These are phyloP conservation scores for Castanea mollissima DNA, from an alignment of 306 rosid species.

Conservation along the genomic window DNA sequence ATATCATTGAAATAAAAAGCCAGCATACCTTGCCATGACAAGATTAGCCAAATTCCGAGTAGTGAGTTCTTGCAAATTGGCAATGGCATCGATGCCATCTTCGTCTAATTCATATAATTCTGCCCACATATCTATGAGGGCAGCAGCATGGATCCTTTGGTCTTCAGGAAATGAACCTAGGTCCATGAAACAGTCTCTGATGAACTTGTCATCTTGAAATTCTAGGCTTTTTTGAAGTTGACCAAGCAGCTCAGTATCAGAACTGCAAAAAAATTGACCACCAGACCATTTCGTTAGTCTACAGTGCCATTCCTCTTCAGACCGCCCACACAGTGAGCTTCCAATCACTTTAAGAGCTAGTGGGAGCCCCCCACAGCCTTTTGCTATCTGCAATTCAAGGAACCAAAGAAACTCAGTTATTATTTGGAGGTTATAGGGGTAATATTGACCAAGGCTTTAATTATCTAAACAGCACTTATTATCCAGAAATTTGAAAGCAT, in stretches of 20 bases:
- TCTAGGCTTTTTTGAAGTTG: slow-evolving; percentile 44
- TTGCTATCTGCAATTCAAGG: slow-evolving; percentile 44
- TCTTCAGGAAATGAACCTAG: slow-evolving; percentile 67
- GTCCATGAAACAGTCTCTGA: slow-evolving; percentile 72
- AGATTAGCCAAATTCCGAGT: slow-evolving; percentile 33
- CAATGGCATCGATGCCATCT: slow-evolving; percentile 28
- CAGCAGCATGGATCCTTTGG: slow-evolving; percentile 43
- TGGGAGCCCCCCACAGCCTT: slow-evolving; percentile 49
- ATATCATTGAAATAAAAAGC: not conserved
- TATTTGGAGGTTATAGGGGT: not conserved
- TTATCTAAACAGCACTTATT: no score
- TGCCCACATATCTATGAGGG: slow-evolving; percentile 54
- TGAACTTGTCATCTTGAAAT: slow-evolving; percentile 29
- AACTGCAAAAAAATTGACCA: slow-evolving; percentile 41
- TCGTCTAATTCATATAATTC: slow-evolving; percentile 44
- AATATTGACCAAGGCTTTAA: not conserved
- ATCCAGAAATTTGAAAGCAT: no score
- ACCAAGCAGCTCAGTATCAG: slow-evolving; percentile 29
- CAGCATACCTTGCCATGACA: slow-evolving; percentile 55
- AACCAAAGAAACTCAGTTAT: slow-evolving; percentile 4
- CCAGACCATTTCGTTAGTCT: slow-evolving; percentile 26
- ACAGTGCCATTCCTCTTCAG: slow-evolving; percentile 36
- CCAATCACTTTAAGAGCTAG: slow-evolving; percentile 43
- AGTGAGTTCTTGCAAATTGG: slow-evolving; percentile 27
- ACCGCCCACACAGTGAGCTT: slow-evolving; percentile 33